Conservation (phyloP, 2,329 filamentous ascomycete species). For the Monilinia vaccinii-corymbosi region DNA sequence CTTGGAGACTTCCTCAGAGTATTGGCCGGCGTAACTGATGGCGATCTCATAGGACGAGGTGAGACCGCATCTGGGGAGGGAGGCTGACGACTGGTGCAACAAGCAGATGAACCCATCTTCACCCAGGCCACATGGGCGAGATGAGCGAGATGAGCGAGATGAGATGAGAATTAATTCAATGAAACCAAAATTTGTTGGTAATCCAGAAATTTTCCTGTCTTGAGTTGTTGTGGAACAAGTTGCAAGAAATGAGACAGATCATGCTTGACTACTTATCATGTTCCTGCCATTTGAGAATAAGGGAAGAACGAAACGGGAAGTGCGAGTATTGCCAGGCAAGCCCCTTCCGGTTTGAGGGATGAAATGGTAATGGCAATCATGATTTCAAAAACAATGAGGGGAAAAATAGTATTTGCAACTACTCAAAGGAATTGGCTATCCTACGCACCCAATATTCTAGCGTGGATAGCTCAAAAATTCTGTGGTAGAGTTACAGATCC, state of each 20-base stretch:
- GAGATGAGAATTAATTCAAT: background rate
- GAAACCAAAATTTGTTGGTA: background rate
- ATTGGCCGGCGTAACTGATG: slow-evolving; percentile 2
- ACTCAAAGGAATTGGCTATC: no score
- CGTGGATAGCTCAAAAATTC: background rate
- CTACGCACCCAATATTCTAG: background rate
- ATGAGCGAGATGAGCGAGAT: slow-evolving; percentile 2
- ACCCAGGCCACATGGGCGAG: background rate
- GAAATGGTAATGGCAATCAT: background rate
- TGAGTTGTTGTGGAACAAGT: background rate
- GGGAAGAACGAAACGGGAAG: background rate
- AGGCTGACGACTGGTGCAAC: slow-evolving; percentile 24
- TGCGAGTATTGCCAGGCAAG: background rate
- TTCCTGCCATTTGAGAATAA: background rate
- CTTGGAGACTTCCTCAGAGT: slow-evolving; percentile 11
- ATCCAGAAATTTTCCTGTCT: background rate
- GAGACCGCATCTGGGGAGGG: slow-evolving; percentile 26
- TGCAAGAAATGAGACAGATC: background rate
- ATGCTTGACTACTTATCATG: background rate
- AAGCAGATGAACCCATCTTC: slow-evolving; percentile 13
- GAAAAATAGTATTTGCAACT: background rate
- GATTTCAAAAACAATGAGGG: background rate
- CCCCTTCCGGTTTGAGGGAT: background rate
- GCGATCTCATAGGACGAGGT: slow-evolving; percentile 17
- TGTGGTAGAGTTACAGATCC: background rate